Evolutionary conservation across 1,284 basidiomycete genomes (phyloP).

Genomic region (Abortiporus biennis): DNA sequence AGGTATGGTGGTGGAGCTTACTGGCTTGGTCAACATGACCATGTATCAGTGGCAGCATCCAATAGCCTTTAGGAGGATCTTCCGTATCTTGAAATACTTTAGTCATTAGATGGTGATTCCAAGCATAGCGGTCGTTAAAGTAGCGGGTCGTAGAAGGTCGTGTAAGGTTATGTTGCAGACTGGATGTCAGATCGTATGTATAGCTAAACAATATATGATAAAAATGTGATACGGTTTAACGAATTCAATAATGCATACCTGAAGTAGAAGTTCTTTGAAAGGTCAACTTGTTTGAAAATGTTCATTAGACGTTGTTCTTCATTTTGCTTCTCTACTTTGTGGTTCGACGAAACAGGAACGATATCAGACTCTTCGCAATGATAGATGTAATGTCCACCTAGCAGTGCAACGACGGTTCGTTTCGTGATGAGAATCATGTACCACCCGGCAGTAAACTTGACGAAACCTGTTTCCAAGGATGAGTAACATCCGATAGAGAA

Average conservation of each 20-base stretch:
- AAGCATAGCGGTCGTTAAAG: constrained; percentile 90
- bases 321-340: constrained; percentile 75
- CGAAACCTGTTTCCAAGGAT: constrained; percentile 56
- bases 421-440: constrained; percentile 90
- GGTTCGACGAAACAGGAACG: constrained; percentile 65
- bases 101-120: constrained; percentile 92
- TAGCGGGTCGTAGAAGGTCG: constrained; percentile 33
- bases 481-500: background rate
- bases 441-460: constrained; percentile 88
- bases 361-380: constrained; percentile 94
- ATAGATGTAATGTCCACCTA: constrained; percentile 97
- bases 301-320: constrained; percentile 85
- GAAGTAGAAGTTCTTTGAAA: constrained; percentile 99
- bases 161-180: constrained; percentile 92
- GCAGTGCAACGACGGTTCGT: constrained; percentile 86
- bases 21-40: constrained; percentile 99
- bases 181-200: constrained; percentile 95
- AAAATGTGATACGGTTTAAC: background rate
- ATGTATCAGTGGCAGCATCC: constrained; percentile 92
- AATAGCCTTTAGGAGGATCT: constrained; percentile 58
- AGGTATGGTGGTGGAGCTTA: constrained; percentile 37
- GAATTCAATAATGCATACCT: constrained; percentile 47
- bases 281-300: constrained; percentile 96
- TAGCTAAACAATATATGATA: constrained; percentile 59
- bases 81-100: constrained; percentile 45